phyloP scores from a whole-genome alignment of 1,284 basidiomycete genomes.

The Mycena citricolor region DNA sequence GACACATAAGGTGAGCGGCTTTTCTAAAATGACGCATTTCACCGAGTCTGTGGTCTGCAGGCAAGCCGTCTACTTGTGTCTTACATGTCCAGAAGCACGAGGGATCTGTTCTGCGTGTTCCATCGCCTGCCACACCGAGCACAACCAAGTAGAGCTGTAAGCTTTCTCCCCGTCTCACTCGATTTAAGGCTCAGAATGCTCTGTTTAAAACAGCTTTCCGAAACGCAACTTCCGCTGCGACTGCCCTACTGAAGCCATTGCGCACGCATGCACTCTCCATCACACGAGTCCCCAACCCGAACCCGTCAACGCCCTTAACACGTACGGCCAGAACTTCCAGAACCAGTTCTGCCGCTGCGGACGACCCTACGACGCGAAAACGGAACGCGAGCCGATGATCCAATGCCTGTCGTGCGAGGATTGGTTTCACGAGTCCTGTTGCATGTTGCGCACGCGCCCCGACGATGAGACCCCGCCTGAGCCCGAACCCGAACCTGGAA shows the following conservation, averaged over 20 bases:
- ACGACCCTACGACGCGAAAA: slow-evolving; percentile 63
- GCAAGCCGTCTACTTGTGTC: slow-evolving; percentile 76
- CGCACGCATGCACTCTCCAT: slow-evolving; percentile 64
- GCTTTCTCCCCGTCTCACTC: slow-evolving; percentile 18
- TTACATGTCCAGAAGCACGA: slow-evolving; percentile 61
- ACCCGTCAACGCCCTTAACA: slow-evolving; percentile 55
- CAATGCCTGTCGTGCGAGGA: slow-evolving; percentile 85
- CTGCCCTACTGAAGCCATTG: slow-evolving; percentile 65
- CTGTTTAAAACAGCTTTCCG: slow-evolving; percentile 50
- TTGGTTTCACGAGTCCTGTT: slow-evolving; percentile 85
- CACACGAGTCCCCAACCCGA: slow-evolving; percentile 38
- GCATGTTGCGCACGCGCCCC: slow-evolving; percentile 68
- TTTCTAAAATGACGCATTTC: slow-evolving; percentile 1
- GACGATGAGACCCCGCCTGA: slow-evolving; percentile 41
- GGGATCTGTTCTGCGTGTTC: slow-evolving; percentile 78
- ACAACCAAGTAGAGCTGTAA: slow-evolving; percentile 75
- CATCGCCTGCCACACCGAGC: slow-evolving; percentile 77
- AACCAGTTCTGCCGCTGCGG: slow-evolving; percentile 72
- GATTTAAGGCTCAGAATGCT: slow-evolving; percentile 7
- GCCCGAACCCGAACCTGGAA: slow-evolving; percentile 15
- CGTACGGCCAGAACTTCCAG: slow-evolving; percentile 70
- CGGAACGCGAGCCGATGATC: slow-evolving; percentile 79
- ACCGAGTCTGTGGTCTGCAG: slow-evolving; percentile 26
- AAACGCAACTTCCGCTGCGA: slow-evolving; percentile 80
- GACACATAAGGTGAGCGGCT: slow-evolving; percentile 47